Evolutionary conservation across 345 rosid species (phyloP).

Genomic region (Raphanus sativus): DNA sequence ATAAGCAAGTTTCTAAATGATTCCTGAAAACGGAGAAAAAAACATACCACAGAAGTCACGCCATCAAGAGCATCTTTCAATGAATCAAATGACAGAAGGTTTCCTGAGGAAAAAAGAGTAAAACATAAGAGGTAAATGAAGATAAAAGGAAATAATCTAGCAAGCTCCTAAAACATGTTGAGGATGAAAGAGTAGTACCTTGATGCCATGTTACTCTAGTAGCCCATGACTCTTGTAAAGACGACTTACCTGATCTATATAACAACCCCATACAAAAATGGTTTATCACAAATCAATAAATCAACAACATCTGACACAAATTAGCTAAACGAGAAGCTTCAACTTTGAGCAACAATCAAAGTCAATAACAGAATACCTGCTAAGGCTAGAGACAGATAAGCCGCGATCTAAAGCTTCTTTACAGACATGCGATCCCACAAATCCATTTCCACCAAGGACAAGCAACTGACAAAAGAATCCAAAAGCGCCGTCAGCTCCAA

Average conservation of each 20-base stretch:
- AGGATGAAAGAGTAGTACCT: constrained; percentile 48
- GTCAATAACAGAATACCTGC: constrained; percentile 54
- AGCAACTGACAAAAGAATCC: constrained; percentile 58
- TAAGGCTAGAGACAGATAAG: constrained; percentile 77
- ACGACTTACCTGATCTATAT: constrained; percentile 78
- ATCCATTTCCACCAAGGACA: constrained; percentile 97
- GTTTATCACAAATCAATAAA: background rate
- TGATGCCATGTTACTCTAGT: constrained; percentile 73
- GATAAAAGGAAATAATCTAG: background rate
- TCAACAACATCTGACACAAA: background rate
- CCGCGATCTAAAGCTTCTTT: constrained; percentile 86
- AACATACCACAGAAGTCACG: constrained; percentile 82
- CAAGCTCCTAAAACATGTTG: background rate
- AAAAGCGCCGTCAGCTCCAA: constrained; percentile 2
- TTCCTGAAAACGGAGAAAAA: constrained; percentile 7
- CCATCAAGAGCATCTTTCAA: constrained; percentile 83
- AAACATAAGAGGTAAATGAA: constrained; percentile 7
- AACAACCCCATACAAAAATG: constrained; percentile 6
- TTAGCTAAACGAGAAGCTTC: background rate
- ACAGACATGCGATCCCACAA: constrained; percentile 91
- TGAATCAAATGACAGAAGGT: constrained; percentile 72
- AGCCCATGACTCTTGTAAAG: constrained; percentile 77
- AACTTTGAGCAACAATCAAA: constrained; percentile 1
- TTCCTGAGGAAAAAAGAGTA: constrained; percentile 46
- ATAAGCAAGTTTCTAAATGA: too few relatives aligned